Evolutionary conservation across 768 basidiomycete species (phyloP).

Genomic region (Lentinula boryana): DNA sequence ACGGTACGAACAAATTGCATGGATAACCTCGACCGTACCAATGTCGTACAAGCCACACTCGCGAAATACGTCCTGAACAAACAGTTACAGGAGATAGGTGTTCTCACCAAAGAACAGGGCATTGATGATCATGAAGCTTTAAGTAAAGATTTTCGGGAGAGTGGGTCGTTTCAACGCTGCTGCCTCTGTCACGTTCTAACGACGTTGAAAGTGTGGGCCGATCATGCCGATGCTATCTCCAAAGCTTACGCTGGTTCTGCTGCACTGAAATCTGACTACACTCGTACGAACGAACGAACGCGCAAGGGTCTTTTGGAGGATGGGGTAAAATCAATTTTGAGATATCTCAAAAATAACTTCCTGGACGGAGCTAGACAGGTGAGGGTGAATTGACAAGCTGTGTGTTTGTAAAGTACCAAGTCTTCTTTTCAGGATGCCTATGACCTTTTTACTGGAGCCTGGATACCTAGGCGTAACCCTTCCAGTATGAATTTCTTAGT

Average conservation of each 20-base stretch:
- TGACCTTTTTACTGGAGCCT: conserved; percentile 88
- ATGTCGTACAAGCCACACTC: conserved; percentile 89
- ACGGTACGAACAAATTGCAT: conserved; percentile 93
- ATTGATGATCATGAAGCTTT: conserved; percentile 81
- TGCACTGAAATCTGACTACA: conserved; percentile 95
- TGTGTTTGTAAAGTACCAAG: background rate
- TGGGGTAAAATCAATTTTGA: conserved; percentile 73
- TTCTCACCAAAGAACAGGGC: conserved; percentile 63
- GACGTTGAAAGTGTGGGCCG: conserved; percentile 81
- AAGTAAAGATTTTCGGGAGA: conserved; percentile 79
- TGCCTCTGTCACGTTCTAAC: background rate
- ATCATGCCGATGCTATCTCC: conserved; percentile 89
- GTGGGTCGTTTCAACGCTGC: conserved; percentile 39
- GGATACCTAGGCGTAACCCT: conserved; percentile 78
- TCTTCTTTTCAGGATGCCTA: conserved; percentile 70
- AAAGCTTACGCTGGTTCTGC: conserved; percentile 92
- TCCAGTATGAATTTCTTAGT: conserved; percentile 66
- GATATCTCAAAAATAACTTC: conserved; percentile 95
- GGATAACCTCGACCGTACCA: conserved; percentile 95
- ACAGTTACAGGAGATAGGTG: conserved; percentile 70
- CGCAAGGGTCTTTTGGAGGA: conserved; percentile 77
- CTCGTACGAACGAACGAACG: conserved; percentile 87
- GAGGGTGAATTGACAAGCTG: conserved; percentile 8
- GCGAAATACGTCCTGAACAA: conserved; percentile 79
- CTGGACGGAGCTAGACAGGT: conserved; percentile 93